phyloP scores from a whole-genome alignment of 108 stramenopile species.

The Aurantiochytrium sp. region DNA sequence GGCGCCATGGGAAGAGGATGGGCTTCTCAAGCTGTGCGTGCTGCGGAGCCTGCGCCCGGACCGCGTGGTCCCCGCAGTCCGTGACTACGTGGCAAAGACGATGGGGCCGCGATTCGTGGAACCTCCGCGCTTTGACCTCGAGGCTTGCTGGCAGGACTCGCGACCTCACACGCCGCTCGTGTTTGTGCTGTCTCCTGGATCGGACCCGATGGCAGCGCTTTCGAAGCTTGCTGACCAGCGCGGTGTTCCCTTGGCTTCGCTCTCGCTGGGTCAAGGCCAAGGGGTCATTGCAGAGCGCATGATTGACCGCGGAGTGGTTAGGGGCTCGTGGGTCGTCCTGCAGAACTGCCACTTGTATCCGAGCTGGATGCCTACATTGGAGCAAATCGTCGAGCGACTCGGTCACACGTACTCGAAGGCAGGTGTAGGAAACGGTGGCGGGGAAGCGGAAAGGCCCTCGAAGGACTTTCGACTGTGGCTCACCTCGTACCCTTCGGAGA shows the following conservation, averaged over 20 bases:
- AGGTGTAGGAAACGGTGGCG: not conserved
- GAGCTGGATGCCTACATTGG: conserved; percentile 58
- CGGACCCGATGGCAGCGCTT: conserved; percentile 56
- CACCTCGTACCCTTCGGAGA: conserved; percentile 48
- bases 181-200: conserved; percentile 57
- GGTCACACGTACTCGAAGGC: not conserved
- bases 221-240: conserved; percentile 38
- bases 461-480: conserved; percentile 57
- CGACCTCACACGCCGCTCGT: conserved; percentile 41
- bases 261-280: conserved; percentile 55
- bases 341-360: conserved; percentile 60
- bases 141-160: conserved; percentile 47
- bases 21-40: conserved; percentile 37
- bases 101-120: conserved; percentile 49
- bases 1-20: not conserved
- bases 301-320: conserved; percentile 34
- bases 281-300: conserved; percentile 35
- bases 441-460: conserved; percentile 26
- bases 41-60: conserved; percentile 49
- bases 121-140: conserved; percentile 49
- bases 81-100: conserved; percentile 32
- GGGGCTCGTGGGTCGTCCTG: conserved; percentile 56
- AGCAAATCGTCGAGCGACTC: conserved; percentile 51
- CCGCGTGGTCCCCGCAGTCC: conserved; percentile 43
- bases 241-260: conserved; percentile 36